phyloP scores from a whole-genome alignment of 768 basidiomycete genomes.

The Mycena pura region DNA sequence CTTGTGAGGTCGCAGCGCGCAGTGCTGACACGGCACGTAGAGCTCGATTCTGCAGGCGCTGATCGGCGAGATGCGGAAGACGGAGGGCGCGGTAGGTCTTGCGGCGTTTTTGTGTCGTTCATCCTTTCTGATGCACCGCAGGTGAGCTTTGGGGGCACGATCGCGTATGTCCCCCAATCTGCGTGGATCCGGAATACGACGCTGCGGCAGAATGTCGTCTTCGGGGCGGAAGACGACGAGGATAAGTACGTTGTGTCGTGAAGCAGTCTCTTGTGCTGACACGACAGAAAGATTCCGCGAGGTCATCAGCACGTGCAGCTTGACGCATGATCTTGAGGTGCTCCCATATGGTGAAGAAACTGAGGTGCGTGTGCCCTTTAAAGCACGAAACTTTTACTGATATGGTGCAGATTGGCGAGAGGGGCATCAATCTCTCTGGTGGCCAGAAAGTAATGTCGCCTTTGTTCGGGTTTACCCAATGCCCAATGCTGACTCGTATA shows the following conservation, averaged over 20 bases:
- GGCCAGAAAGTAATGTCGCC: constrained; percentile 18
- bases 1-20: neutral
- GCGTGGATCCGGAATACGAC: constrained; percentile 76
- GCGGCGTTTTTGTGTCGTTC: neutral
- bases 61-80: constrained; percentile 72
- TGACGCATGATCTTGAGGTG: constrained; percentile 74
- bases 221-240: constrained; percentile 71
- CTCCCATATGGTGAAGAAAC: constrained; percentile 74
- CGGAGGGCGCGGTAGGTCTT: constrained; percentile 55
- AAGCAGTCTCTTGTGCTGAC: neutral
- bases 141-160: constrained; percentile 59
- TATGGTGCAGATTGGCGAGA: constrained; percentile 64
- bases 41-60: constrained; percentile 62
- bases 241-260: constrained; percentile 44
- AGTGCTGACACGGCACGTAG: constrained; percentile 35
- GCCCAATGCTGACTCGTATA: constrained; percentile 15
- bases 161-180: constrained; percentile 66
- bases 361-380: constrained; percentile 35
- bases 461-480: neutral
- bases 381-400: neutral
- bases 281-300: constrained; percentile 53
- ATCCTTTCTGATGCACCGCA: constrained; percentile 20
- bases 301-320: constrained; percentile 68
- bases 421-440: constrained; percentile 75
- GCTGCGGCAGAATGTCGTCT: constrained; percentile 75